These are phyloP conservation scores for Yamadazyma pseudoaaseri DNA, from an alignment of 1,139 yeast genomes.

Conservation along the genomic window DNA sequence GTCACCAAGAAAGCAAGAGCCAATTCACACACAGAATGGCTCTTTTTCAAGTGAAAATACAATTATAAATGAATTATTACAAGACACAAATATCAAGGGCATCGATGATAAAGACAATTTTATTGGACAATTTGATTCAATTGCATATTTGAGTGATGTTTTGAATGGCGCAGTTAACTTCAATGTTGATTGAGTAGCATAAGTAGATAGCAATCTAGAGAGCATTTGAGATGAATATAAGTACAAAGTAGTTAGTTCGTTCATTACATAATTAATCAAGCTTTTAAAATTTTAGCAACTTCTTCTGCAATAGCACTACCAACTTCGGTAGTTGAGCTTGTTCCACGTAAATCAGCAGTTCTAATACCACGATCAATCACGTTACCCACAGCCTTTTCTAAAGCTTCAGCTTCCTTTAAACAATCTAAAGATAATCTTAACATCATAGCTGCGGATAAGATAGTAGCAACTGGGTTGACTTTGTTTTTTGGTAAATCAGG, in stretches of 20 bases:
- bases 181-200: constrained; percentile 6
- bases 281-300: constrained; percentile 55
- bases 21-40: constrained; percentile 8
- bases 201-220: too few species aligned
- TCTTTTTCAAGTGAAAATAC: constrained; percentile 37
- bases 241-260: too few species aligned
- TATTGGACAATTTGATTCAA: constrained; percentile 26
- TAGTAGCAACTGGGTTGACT: constrained; percentile 94
- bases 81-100: constrained; percentile 5
- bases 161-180: constrained; percentile 28
- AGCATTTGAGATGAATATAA: too few species aligned
- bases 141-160: constrained; percentile 34
- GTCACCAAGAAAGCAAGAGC: constrained; percentile 2
- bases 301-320: constrained; percentile 88
- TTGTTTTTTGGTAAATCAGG: constrained; percentile 86
- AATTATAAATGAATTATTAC: constrained; percentile 22
- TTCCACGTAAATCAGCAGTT: constrained; percentile 89
- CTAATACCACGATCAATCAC: constrained; percentile 82
- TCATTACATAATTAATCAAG: too few species aligned
- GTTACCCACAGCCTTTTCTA: constrained; percentile 82
- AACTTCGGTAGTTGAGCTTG: constrained; percentile 77
- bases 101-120: constrained; percentile 8
- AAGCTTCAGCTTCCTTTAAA: constrained; percentile 79
- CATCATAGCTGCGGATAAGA: constrained; percentile 96
- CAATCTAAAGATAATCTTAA: constrained; percentile 82